These are phyloP conservation scores for Phytophthora sp. DNA, from an alignment of 352 stramenopile genomes.

Conservation along the genomic window DNA sequence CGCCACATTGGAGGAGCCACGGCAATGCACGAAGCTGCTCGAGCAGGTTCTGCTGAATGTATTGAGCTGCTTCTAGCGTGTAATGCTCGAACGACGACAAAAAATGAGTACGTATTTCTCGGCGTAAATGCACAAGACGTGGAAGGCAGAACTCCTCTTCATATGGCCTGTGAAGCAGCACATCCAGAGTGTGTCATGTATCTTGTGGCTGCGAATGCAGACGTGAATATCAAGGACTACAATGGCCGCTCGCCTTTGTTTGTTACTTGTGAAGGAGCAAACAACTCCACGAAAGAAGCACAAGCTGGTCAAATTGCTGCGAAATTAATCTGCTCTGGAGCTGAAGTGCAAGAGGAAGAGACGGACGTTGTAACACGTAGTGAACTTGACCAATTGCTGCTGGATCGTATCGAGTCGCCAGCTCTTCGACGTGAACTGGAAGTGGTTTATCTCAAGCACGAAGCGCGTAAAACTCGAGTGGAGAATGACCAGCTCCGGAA, in stretches of 20 bases:
- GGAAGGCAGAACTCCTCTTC: constrained; percentile 63
- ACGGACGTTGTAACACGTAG: too few relatives aligned
- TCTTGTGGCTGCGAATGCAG: constrained; percentile 63
- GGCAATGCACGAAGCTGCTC: constrained; percentile 60
- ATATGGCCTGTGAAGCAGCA: constrained; percentile 48
- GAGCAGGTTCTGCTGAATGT: constrained; percentile 52
- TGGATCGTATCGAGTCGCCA: constrained; percentile 59
- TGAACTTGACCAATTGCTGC: constrained; percentile 22
- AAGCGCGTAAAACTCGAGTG: constrained; percentile 25
- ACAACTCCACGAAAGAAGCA: constrained; percentile 38
- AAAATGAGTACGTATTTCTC: constrained; percentile 53
- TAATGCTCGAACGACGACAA: constrained; percentile 40
- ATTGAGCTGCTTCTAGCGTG: constrained; percentile 65
- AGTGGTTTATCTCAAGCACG: constrained; percentile 56
- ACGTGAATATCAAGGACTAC: constrained; percentile 43
- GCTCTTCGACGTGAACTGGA: constrained; percentile 61
- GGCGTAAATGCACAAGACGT: constrained; percentile 55
- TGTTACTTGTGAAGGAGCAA: constrained; percentile 56
- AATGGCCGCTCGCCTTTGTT: constrained; percentile 43
- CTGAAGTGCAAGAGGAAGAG: constrained; percentile 38
- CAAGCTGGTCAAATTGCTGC: constrained; percentile 54
- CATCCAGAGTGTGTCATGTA: constrained; percentile 63
- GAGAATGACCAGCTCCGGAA: constrained; percentile 20
- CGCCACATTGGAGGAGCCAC: constrained; percentile 55
- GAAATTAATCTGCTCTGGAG: constrained; percentile 49